Conservation (phyloP, 2,329 filamentous ascomycete species). For the Scedosporium minutisporum region DNA sequence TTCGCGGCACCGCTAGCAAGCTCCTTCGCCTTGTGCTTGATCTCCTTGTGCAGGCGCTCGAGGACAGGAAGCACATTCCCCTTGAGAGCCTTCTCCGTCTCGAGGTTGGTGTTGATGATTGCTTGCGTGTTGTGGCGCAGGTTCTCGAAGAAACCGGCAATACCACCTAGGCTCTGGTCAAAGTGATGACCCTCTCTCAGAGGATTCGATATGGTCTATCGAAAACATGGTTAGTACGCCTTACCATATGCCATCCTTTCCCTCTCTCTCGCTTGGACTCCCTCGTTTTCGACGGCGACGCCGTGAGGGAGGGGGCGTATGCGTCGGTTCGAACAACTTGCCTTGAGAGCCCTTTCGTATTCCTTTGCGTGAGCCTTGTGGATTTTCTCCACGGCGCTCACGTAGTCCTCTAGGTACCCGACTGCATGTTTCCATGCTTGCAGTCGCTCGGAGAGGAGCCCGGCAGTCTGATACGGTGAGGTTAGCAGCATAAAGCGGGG, state of each 20-base stretch:
- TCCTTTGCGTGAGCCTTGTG: slow-evolving; percentile 83
- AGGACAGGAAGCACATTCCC: slow-evolving; percentile 78
- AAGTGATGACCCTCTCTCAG: slow-evolving; percentile 89
- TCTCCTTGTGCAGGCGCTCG: slow-evolving; percentile 85
- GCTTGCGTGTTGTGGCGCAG: slow-evolving; percentile 87
- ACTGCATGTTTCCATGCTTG: slow-evolving; percentile 95
- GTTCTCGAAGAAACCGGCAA: slow-evolving; percentile 89
- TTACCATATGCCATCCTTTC: background rate
- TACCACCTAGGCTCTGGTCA: slow-evolving; percentile 75
- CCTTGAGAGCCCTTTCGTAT: slow-evolving; percentile 90
- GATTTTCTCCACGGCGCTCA: slow-evolving; percentile 74
- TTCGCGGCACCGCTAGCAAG: slow-evolving; percentile 72
- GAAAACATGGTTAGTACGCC: slow-evolving; percentile 5
- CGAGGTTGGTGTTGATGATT: slow-evolving; percentile 77
- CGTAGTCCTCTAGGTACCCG: slow-evolving; percentile 83
- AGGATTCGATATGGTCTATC: slow-evolving; percentile 70
- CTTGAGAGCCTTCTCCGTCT: slow-evolving; percentile 87
- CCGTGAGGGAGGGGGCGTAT: background rate
- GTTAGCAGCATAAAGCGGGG: background rate
- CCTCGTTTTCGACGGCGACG: background rate
- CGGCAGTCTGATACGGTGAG: slow-evolving; percentile 48
- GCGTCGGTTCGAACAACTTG: slow-evolving; percentile 9
- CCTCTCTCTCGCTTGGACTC: background rate
- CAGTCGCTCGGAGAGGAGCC: slow-evolving; percentile 74
- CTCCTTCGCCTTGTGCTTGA: slow-evolving; percentile 94